Evolutionary conservation across 495 filamentous ascomycete species (phyloP).

Genomic region (Penicillium egyptiacum): DNA sequence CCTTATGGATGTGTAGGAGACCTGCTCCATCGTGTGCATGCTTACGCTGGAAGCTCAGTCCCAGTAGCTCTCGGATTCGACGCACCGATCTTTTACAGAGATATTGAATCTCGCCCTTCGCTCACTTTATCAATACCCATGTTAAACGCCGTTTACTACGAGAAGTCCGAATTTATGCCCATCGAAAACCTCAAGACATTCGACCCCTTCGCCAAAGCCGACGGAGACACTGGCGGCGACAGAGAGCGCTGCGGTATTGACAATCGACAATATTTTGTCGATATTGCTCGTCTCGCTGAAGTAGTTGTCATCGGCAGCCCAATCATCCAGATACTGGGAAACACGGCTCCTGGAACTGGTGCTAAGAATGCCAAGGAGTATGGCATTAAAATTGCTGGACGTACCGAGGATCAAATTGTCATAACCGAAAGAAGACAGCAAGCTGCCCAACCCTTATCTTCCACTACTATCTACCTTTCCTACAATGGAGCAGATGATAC

Average conservation of each 20-base stretch:
- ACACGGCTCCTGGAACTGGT: slow-evolving; percentile 56
- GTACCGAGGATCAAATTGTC: slow-evolving; percentile 1
- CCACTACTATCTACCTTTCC: not conserved
- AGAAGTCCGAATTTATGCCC: too few species aligned
- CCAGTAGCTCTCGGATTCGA: slow-evolving; percentile 89
- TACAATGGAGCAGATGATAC: not conserved
- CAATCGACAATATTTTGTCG: slow-evolving; percentile 61
- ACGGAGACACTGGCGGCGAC: too few species aligned
- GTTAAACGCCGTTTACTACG: too few species aligned
- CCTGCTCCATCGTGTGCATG: slow-evolving; percentile 77
- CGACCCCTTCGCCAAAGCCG: too few species aligned
- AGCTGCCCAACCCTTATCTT: not conserved
- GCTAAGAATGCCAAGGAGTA: slow-evolving; percentile 11
- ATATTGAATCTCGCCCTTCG: too few species aligned
- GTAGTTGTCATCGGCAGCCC: slow-evolving; percentile 88
- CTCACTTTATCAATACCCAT: too few species aligned
- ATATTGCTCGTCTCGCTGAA: slow-evolving; percentile 77
- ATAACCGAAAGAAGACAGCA: not conserved
- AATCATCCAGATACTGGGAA: slow-evolving; percentile 67
- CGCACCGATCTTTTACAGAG: too few species aligned
- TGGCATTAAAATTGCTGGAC: slow-evolving; percentile 8
- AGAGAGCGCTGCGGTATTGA: too few species aligned
- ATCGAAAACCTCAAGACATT: too few species aligned
- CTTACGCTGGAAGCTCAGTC: slow-evolving; percentile 70
- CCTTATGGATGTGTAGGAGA: slow-evolving; percentile 74